These are phyloP conservation scores for Microsporum ferrugineum DNA, from an alignment of 2,329 filamentous ascomycete species.

Conservation along the genomic window DNA sequence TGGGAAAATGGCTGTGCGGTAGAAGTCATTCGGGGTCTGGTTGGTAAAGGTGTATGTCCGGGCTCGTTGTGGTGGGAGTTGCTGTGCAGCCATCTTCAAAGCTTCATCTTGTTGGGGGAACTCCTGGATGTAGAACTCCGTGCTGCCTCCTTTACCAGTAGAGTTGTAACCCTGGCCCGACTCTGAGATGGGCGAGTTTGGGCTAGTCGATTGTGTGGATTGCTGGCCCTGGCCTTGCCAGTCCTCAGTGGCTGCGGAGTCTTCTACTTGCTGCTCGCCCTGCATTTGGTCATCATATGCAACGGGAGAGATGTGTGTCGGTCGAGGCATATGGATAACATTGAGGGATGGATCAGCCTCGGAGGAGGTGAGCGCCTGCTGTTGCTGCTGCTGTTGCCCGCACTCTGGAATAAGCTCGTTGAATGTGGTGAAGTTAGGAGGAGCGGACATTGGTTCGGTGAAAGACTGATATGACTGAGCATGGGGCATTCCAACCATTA, in stretches of 20 bases:
- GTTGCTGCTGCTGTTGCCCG: conserved; percentile 24
- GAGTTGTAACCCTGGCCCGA: conserved; percentile 9
- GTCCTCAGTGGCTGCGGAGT: conserved; percentile 19
- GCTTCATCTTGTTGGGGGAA: conserved; percentile 35
- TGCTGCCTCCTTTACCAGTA: conserved; percentile 20
- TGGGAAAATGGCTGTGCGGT: conserved; percentile 3
- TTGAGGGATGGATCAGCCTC: conserved; percentile 24
- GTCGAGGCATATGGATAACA: conserved; percentile 25
- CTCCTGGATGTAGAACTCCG: conserved; percentile 36
- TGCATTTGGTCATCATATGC: conserved; percentile 26
- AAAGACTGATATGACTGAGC: neutral
- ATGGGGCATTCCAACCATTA: neutral
- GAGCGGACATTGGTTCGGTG: conserved; percentile 29
- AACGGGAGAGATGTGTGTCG: conserved; percentile 28
- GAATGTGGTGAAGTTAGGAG: conserved; percentile 13
- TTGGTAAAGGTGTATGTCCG: conserved; percentile 37
- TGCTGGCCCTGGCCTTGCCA: conserved; percentile 20
- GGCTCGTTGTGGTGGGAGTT: conserved; percentile 30
- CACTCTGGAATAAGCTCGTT: neutral
- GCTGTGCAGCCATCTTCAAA: conserved; percentile 34
- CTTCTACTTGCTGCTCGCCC: conserved; percentile 6
- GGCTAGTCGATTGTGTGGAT: conserved; percentile 22
- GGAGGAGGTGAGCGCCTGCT: conserved; percentile 26
- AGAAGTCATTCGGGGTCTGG: conserved; percentile 30
- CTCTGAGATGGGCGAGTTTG: conserved; percentile 19